A percentile compares a stretch with the other conserved stretches of the same genome.
These are phyloP conservation scores for Bruguiera gymnorhiza DNA, from an alignment of 345 rosid species.

Conservation along the genomic window DNA sequence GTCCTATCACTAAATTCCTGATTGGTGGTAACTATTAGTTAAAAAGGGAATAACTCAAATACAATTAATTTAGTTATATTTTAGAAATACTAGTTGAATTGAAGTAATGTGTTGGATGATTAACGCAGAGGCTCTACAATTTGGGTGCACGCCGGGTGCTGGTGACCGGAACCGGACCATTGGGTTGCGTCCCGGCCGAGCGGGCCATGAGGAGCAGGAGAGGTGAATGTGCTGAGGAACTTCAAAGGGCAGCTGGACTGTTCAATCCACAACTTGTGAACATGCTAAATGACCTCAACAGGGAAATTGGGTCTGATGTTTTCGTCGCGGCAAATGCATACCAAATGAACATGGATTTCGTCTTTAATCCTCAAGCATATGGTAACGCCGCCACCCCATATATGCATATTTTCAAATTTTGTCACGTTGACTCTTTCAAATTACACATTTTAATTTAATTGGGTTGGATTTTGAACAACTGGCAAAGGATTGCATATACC, in stretches of 20 bases:
- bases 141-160: conserved; percentile 79
- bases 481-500: not conserved
- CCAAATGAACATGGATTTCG: conserved; percentile 52
- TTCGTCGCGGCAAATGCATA: conserved; percentile 56
- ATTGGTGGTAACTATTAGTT: not conserved
- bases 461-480: no score
- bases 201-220: conserved; percentile 48
- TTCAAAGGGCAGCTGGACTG: conserved; percentile 55
- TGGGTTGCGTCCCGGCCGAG: conserved; percentile 83
- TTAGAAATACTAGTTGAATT: not conserved
- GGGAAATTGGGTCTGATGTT: conserved; percentile 46
- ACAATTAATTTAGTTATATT: not conserved
- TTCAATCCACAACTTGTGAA: conserved; percentile 58
- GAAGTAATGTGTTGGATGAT: not conserved
- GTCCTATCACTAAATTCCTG: no score
- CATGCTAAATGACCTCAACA: conserved; percentile 50
- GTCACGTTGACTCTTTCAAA: no score
- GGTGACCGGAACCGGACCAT: conserved; percentile 85
- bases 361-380: conserved; percentile 53
- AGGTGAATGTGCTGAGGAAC: conserved; percentile 52
- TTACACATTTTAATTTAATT: no score
- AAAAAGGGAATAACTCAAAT: no score
- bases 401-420: no score
- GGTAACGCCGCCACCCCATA: conserved; percentile 34
- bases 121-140: conserved; percentile 45